Evolutionary conservation across 2,329 filamentous ascomycete genomes (phyloP).

Genomic region (Penicillium sclerotigenum): DNA sequence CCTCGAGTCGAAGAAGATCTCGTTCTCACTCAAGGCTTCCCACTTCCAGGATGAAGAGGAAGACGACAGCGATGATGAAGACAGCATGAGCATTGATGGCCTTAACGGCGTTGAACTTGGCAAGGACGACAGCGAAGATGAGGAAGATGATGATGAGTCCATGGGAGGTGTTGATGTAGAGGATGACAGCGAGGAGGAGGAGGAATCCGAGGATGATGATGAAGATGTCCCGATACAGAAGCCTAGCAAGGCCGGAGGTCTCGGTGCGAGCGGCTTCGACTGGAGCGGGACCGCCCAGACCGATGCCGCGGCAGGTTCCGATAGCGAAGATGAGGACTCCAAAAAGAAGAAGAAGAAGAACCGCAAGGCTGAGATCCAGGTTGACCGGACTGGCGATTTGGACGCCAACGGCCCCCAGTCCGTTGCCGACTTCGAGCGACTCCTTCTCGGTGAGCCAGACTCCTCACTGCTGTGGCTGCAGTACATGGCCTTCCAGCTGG

Average conservation of each 20-base stretch:
- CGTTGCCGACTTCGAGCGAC: constrained; percentile 86
- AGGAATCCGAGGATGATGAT: constrained; percentile 32
- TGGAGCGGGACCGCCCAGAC: constrained; percentile 73
- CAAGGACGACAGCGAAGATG: constrained; percentile 37
- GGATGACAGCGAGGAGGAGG: constrained; percentile 36
- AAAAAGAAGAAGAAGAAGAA: constrained; percentile 69
- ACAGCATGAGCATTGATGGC: constrained; percentile 39
- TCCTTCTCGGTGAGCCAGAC: constrained; percentile 87
- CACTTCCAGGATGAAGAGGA: constrained; percentile 68
- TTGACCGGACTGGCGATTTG: constrained; percentile 88
- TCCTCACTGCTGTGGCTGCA: constrained; percentile 91
- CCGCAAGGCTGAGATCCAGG: constrained; percentile 71
- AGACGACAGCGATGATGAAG: constrained; percentile 47
- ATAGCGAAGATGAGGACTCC: constrained; percentile 49
- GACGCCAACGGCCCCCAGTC: constrained; percentile 86
- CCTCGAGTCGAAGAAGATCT: constrained; percentile 70
- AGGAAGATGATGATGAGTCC: constrained; percentile 34
- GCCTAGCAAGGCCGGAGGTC: constrained; percentile 49
- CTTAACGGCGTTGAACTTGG: constrained; percentile 33
- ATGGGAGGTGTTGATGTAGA: constrained; percentile 48
- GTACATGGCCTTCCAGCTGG: constrained; percentile 98
- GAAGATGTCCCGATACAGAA: constrained; percentile 46
- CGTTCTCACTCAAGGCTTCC: constrained; percentile 87
- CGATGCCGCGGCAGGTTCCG: constrained; percentile 43
- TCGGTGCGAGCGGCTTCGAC: constrained; percentile 76